These are phyloP conservation scores for Colletotrichum lini DNA, from an alignment of 2,329 filamentous ascomycete species.

Conservation along the genomic window DNA sequence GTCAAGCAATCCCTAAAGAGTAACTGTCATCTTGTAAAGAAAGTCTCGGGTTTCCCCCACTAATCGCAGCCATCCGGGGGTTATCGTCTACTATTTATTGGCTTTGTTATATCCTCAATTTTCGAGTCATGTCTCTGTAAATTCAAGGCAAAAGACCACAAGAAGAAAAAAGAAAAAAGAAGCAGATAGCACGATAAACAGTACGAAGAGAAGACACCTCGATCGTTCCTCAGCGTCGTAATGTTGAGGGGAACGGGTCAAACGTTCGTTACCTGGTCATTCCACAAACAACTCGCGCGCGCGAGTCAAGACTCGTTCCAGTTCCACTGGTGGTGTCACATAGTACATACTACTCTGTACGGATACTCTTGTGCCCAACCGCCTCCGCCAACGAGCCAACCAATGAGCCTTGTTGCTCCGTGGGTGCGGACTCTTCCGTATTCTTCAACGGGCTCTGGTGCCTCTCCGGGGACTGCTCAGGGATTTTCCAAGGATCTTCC, in stretches of 20 bases:
- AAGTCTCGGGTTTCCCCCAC: neutral
- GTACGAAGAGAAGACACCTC: neutral
- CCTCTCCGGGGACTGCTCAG: neutral
- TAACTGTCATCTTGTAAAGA: neutral
- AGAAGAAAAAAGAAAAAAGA: neutral
- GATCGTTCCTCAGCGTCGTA: neutral
- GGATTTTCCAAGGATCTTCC: neutral
- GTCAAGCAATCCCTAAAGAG: neutral
- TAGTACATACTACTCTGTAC: neutral
- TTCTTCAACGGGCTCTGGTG: neutral
- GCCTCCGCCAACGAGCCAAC: neutral
- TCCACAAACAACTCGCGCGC: constrained; percentile 1
- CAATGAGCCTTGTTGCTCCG: neutral
- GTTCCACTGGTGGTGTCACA: neutral
- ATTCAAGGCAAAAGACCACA: neutral
- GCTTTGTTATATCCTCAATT: neutral
- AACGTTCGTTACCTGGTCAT: constrained; percentile 16
- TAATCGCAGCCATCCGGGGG: neutral
- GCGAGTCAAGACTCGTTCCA: neutral
- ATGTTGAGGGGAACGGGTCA: constrained; percentile 1
- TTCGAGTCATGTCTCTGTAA: neutral
- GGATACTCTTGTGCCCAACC: neutral
- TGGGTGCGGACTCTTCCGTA: neutral
- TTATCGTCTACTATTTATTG: neutral
- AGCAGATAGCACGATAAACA: too few relatives aligned